Conservation (phyloP, 768 basidiomycete species). For the Terana coerulea region DNA sequence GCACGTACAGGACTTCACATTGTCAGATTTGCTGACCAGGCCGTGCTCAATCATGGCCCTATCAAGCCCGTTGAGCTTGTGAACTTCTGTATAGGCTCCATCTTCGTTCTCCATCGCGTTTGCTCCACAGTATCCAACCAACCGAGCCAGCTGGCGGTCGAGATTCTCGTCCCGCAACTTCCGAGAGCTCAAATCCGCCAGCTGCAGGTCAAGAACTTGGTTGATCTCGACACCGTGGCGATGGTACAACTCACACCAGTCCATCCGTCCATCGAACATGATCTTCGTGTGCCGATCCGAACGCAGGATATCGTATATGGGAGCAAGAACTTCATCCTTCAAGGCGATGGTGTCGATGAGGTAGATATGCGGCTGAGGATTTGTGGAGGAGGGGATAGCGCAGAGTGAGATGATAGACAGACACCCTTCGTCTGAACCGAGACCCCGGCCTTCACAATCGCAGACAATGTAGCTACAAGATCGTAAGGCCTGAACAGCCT, state of each 20-base stretch:
- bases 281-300: background rate
- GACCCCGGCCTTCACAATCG: background rate
- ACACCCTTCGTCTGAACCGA: background rate
- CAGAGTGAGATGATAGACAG: slow-evolving; percentile 3
- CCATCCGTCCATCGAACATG: slow-evolving; percentile 1
- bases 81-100: background rate
- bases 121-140: background rate
- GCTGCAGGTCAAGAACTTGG: slow-evolving; percentile 1
- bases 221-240: background rate
- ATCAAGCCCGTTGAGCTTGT: background rate
- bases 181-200: background rate
- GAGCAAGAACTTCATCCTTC: background rate
- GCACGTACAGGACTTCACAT: background rate
- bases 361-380: background rate
- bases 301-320: background rate
- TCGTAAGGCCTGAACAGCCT: background rate
- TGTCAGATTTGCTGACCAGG: background rate
- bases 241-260: background rate
- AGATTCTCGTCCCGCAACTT: background rate
- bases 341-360: background rate
- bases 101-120: background rate
- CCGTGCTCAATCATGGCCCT: background rate
- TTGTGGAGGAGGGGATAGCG: background rate
- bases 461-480: background rate
- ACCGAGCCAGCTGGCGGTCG: background rate